Percentiles rank a stretch among this genome's conserved stretches.
phyloP scores from a whole-genome alignment of 1,284 basidiomycete genomes.

The Fistulinella cinereoalba region DNA sequence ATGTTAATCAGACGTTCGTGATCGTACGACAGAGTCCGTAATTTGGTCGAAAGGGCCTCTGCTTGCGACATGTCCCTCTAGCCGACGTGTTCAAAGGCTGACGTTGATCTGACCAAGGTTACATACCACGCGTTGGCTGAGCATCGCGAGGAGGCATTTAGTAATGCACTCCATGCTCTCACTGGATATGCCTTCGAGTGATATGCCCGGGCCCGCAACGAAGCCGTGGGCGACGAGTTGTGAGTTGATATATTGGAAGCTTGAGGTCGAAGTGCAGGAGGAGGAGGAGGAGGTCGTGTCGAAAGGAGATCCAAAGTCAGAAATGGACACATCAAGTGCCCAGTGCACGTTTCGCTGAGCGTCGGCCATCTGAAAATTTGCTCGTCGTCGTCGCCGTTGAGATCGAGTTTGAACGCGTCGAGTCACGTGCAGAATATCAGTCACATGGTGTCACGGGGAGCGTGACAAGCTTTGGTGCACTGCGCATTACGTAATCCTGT shows the following conservation, averaged over 20 bases:
- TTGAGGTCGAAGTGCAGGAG: conserved; percentile 48
- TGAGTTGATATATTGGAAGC: conserved; percentile 38
- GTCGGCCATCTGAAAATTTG: conserved; percentile 30
- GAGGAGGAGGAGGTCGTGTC: conserved; percentile 39
- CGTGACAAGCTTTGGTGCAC: conserved; percentile 10
- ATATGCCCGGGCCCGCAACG: conserved; percentile 56
- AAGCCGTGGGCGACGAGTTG: conserved; percentile 61
- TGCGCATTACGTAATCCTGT: conserved; percentile 31
- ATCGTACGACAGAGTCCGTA: conserved; percentile 80
- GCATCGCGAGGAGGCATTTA: conserved; percentile 75
- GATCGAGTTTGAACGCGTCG: conserved; percentile 22
- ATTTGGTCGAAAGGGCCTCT: conserved; percentile 72
- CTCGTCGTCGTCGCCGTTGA: not conserved
- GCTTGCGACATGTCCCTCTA: conserved; percentile 81
- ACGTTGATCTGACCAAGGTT: not conserved
- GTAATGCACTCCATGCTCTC: conserved; percentile 64
- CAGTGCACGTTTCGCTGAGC: conserved; percentile 49
- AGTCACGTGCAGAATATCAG: conserved; percentile 30
- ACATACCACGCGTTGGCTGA: conserved; percentile 77
- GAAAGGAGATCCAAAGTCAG: conserved; percentile 42
- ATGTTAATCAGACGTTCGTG: conserved; percentile 72
- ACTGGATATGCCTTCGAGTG: conserved; percentile 43
- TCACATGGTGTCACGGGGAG: conserved; percentile 17
- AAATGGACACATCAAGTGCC: conserved; percentile 40
- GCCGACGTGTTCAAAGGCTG: conserved; percentile 2